These are phyloP conservation scores for Echinosophora koreensis DNA, from an alignment of 306 rosid genomes.

Conservation along the genomic window DNA sequence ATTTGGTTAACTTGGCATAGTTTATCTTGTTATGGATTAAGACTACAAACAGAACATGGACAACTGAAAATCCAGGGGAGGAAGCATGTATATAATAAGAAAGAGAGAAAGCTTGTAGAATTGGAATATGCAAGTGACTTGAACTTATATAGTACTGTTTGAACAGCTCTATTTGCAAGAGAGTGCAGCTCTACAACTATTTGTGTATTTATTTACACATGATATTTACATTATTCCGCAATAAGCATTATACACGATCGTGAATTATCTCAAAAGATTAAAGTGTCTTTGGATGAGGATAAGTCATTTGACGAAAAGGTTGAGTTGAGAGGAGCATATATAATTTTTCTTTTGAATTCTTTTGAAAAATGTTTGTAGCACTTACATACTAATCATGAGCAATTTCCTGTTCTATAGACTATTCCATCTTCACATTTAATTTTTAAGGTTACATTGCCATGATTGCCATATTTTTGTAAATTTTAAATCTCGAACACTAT, in stretches of 20 bases:
- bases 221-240: constrained; percentile 2
- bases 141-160: constrained; percentile 13
- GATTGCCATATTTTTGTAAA: constrained; percentile 6
- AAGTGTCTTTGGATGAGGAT: constrained; percentile 22
- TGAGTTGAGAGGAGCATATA: constrained; percentile 9
- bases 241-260: constrained; percentile 8
- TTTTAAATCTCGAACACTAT: not conserved
- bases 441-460: not conserved
- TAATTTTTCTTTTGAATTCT: constrained; percentile 12
- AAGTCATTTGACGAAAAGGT: constrained; percentile 29
- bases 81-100: constrained; percentile 14
- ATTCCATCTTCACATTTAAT: not conserved
- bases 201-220: constrained; percentile 5
- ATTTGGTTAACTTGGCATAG: constrained; percentile 2
- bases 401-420: not conserved
- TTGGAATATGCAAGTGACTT: not conserved
- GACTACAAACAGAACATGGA: not conserved
- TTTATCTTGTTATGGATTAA: not conserved
- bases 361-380: not conserved
- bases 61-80: not conserved
- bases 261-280: constrained; percentile 28
- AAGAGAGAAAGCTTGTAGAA: not conserved
- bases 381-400: not conserved
- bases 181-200: not conserved
- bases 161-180: constrained; percentile 4